A percentile compares a stretch with the other conserved stretches of the same genome.
Conservation (phyloP, 1,284 basidiomycete species). For the Cutaneotrichosporon sp. region DNA sequence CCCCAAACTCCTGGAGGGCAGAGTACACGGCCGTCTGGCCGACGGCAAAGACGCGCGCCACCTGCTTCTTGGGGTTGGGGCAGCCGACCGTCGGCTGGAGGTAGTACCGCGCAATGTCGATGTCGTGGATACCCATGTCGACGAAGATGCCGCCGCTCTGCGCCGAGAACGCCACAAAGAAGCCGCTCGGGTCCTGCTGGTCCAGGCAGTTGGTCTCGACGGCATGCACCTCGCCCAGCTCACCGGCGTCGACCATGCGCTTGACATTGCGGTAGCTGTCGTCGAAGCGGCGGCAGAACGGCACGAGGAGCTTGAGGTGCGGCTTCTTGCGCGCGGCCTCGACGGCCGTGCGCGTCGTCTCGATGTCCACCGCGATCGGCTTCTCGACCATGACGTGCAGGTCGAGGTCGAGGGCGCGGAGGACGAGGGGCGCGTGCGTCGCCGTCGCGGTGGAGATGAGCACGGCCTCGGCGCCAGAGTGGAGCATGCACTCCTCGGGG, state of each 20-base stretch:
- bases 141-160: neutral
- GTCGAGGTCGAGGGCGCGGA: conserved; percentile 1
- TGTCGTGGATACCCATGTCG: conserved; percentile 5
- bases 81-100: neutral
- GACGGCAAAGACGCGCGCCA: neutral
- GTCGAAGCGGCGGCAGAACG: neutral
- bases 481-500: neutral
- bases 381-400: conserved; percentile 7
- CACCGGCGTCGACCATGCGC: neutral
- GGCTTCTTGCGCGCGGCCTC: neutral
- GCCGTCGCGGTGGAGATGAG: conserved; percentile 2
- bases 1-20: neutral
- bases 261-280: neutral
- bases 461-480: neutral
- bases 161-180: neutral
- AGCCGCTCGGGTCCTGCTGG: conserved; percentile 1
- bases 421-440: neutral
- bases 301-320: neutral
- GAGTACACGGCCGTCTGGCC: neutral
- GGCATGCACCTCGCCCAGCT: neutral
- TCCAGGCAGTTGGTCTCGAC: conserved; percentile 1
- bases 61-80: conserved; percentile 4
- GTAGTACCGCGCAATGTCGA: neutral
- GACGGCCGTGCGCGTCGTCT: neutral
- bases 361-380: conserved; percentile 1